Conservation (phyloP, 768 basidiomycete species). For the Lactifluus hygrophoroides region DNA sequence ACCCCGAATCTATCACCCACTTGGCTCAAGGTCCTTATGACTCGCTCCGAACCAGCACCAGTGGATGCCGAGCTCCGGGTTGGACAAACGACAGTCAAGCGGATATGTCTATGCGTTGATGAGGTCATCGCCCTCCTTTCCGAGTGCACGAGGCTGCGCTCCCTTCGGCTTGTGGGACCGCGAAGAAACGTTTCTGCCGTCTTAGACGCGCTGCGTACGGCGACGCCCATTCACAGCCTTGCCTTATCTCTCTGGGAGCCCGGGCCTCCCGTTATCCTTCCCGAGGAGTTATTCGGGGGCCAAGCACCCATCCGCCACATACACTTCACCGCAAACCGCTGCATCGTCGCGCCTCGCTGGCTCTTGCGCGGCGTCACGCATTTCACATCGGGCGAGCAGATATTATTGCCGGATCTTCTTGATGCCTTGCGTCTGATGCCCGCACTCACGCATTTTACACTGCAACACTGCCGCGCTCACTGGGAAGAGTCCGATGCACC, state of each 20-base stretch:
- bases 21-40: conserved; percentile 8
- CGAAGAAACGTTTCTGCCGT: conserved; percentile 1
- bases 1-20: conserved; percentile 4
- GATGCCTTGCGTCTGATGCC: conserved; percentile 11
- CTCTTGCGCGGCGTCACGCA: conserved; percentile 10
- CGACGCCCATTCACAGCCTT: conserved; percentile 3
- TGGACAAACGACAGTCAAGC: neutral
- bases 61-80: conserved; percentile 8
- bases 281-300: conserved; percentile 8
- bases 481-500: conserved; percentile 1
- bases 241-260: neutral
- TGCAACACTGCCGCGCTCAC: conserved; percentile 3
- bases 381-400: conserved; percentile 15
- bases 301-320: conserved; percentile 6
- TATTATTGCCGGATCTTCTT: neutral
- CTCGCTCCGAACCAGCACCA: conserved; percentile 5
- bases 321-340: conserved; percentile 1
- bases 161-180: conserved; percentile 3
- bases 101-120: neutral
- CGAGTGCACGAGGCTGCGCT: conserved; percentile 8
- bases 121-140: conserved; percentile 9
- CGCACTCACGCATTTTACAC: neutral
- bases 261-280: conserved; percentile 6
- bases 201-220: neutral
- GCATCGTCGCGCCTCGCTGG: conserved; percentile 2